These are phyloP conservation scores for Mollisia scopiformis DNA, from an alignment of 2,329 filamentous ascomycete genomes.

Conservation along the genomic window DNA sequence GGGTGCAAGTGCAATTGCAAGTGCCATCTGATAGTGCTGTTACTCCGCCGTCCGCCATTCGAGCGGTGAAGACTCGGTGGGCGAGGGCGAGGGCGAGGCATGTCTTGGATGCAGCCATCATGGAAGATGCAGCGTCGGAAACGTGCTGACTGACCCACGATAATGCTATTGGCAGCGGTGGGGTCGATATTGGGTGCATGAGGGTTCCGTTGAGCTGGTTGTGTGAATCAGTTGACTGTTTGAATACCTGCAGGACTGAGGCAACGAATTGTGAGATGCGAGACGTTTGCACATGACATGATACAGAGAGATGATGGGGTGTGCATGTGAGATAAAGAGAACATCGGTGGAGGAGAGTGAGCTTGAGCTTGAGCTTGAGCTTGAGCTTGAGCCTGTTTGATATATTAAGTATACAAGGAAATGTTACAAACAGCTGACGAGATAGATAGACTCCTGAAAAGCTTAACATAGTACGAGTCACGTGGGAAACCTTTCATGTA, in stretches of 20 bases:
- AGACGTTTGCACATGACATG: neutral
- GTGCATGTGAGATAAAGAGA: neutral
- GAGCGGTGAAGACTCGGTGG: neutral
- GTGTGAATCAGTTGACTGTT: neutral
- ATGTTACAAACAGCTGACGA: no score
- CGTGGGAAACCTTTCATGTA: no score
- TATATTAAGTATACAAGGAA: no score
- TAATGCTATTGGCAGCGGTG: neutral
- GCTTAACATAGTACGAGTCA: no score
- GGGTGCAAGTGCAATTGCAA: neutral
- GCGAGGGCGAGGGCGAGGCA: no score
- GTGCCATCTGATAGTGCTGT: neutral
- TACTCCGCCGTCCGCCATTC: neutral
- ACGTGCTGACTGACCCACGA: neutral
- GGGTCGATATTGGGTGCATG: neutral
- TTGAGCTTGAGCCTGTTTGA: no score
- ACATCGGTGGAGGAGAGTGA: no score
- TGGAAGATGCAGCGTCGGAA: neutral
- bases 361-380: no score
- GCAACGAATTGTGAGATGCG: neutral
- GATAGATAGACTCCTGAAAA: no score
- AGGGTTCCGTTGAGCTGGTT: neutral
- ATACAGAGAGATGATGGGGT: neutral
- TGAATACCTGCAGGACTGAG: neutral
- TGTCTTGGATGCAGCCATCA: slow-evolving; percentile 2